Percentiles rank a stretch among this genome's conserved stretches.
Conservation (phyloP, 768 basidiomycete species). For the Psilocybe azurescens region DNA sequence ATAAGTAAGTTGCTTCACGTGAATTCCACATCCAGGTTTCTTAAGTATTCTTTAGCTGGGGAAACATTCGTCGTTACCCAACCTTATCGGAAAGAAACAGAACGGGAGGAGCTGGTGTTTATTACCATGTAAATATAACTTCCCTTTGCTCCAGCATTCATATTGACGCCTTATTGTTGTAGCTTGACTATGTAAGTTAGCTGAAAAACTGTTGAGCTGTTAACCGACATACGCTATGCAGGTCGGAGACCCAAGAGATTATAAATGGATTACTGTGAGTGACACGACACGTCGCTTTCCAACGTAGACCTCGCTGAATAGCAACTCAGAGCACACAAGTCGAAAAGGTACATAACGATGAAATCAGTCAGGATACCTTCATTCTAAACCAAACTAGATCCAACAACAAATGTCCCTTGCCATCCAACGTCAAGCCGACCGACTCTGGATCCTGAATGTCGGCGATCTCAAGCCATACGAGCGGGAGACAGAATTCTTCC, state of each 20-base stretch:
- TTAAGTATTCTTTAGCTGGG: slow-evolving; percentile 49
- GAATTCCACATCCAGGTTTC: neutral
- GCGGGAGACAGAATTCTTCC: slow-evolving; percentile 72
- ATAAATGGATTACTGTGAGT: slow-evolving; percentile 72
- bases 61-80: slow-evolving; percentile 71
- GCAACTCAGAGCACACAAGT: slow-evolving; percentile 53
- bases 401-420: slow-evolving; percentile 77
- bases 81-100: slow-evolving; percentile 57
- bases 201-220: slow-evolving; percentile 5
- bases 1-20: slow-evolving; percentile 51
- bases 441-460: slow-evolving; percentile 76
- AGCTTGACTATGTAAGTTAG: slow-evolving; percentile 52
- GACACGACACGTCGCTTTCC: neutral
- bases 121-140: slow-evolving; percentile 57
- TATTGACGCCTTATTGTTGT: slow-evolving; percentile 8
- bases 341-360: slow-evolving; percentile 41
- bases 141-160: neutral
- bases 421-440: slow-evolving; percentile 58
- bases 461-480: slow-evolving; percentile 81
- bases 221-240: slow-evolving; percentile 26
- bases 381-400: slow-evolving; percentile 34
- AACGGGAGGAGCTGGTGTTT: slow-evolving; percentile 72
- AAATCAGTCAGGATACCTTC: neutral
- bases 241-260: slow-evolving; percentile 69
- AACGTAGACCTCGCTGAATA: neutral